Percentiles rank a stretch among this genome's conserved stretches.
Evolutionary conservation across 75 land plant genomes (phyloP).

Genomic region (Pseudotsuga menziesii): DNA sequence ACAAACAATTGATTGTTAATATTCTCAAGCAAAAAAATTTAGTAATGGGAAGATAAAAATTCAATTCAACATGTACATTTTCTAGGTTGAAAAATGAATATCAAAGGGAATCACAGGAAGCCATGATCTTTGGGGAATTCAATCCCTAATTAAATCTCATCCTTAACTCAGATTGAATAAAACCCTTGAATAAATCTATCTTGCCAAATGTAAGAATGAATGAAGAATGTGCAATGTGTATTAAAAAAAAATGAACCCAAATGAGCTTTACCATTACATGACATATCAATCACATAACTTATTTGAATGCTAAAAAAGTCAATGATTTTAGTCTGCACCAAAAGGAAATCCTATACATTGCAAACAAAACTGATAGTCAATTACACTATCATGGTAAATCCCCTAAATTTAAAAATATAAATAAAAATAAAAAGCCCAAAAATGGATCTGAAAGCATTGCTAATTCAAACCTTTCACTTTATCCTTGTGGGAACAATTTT

Average conservation of each 20-base stretch:
- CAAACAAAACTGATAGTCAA: neutral
- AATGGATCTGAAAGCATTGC: neutral
- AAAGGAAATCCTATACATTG: constrained; percentile 61
- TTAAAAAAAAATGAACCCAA: neutral
- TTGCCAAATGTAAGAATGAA: neutral
- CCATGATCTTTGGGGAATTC: too few species aligned
- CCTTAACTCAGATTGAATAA: neutral
- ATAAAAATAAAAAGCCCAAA: neutral
- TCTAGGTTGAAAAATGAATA: too few species aligned
- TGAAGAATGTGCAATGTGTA: neutral
- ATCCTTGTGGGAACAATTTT: constrained; percentile 37
- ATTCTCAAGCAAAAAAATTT: neutral
- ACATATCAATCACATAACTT: constrained; percentile 7
- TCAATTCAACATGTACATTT: too few species aligned
- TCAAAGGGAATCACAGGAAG: too few species aligned
- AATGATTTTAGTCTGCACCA: constrained; percentile 87
- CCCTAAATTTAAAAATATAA: too few species aligned
- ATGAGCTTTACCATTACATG: too few species aligned
- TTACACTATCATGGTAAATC: neutral
- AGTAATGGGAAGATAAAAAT: neutral
- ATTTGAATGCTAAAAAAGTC: constrained; percentile 80
- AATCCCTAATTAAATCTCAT: neutral
- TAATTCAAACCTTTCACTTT: constrained; percentile 18
- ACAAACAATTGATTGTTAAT: neutral
- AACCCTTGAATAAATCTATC: neutral